Percentiles rank a stretch among this genome's conserved stretches.
Evolutionary conservation across 2,329 filamentous ascomycete species (phyloP).

Genomic region (Botrytis elliptica): DNA sequence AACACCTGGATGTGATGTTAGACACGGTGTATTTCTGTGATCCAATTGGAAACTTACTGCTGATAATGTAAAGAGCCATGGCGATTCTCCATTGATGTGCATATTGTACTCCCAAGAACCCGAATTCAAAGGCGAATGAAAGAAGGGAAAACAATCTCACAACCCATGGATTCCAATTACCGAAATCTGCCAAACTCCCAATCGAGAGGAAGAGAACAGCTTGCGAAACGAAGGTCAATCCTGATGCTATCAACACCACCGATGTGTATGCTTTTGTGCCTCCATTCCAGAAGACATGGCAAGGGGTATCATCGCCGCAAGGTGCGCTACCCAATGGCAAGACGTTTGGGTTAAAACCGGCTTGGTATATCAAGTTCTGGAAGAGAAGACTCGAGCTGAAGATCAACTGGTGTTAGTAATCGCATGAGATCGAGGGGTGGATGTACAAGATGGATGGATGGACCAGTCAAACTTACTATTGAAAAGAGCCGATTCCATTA

Average conservation of each 20-base stretch:
- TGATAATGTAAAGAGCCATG: conserved; percentile 38
- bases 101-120: conserved; percentile 35
- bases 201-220: conserved; percentile 35
- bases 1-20: conserved; percentile 27
- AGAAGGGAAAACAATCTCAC: conserved; percentile 36
- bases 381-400: conserved; percentile 38
- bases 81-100: conserved; percentile 35
- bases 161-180: conserved; percentile 39
- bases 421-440: neutral
- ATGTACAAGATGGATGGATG: neutral
- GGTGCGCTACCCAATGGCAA: conserved; percentile 35
- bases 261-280: conserved; percentile 35
- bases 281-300: conserved; percentile 37
- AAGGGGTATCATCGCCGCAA: conserved; percentile 35
- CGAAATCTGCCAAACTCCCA: conserved; percentile 38
- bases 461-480: conserved; percentile 33
- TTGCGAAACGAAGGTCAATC: conserved; percentile 36
- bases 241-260: conserved; percentile 36
- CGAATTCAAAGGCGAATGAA: conserved; percentile 38
- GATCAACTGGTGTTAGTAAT: conserved; percentile 13
- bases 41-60: conserved; percentile 29
- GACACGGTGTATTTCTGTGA: neutral
- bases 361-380: conserved; percentile 39
- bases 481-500: conserved; percentile 38
- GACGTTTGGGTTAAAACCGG: conserved; percentile 38